Percentiles rank a stretch among this genome's conserved stretches.
Evolutionary conservation across 805 yeast species (phyloP).

Genomic region (Hanseniaspora singularis): DNA sequence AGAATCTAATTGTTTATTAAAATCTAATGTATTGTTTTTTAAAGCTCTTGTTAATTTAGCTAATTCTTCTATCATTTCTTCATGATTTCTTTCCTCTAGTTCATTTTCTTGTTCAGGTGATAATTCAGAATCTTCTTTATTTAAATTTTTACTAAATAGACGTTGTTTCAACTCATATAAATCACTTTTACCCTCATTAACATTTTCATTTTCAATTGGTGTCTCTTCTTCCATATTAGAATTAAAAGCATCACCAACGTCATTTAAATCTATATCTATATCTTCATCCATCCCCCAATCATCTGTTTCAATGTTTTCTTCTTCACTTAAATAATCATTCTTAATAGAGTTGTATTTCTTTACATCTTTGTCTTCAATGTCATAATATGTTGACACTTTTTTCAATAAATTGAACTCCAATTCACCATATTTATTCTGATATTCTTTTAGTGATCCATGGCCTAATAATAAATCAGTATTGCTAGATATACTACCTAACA

Average conservation of each 20-base stretch:
- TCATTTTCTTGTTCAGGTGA: conserved; percentile 8
- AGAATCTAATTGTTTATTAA: conserved; percentile 31
- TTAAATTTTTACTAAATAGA: conserved; percentile 2
- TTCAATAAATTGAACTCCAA: conserved; percentile 1
- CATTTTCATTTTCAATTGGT: neutral
- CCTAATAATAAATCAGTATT: neutral
- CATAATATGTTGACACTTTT: too few relatives aligned
- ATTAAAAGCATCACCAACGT: too few relatives aligned
- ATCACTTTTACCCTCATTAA: neutral
- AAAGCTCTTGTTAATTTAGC: conserved; percentile 29
- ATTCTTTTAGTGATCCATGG: conserved; percentile 4
- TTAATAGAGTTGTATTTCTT: neutral
- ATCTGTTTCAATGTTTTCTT: neutral
- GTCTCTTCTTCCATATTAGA: too few relatives aligned
- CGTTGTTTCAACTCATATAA: conserved; percentile 3
- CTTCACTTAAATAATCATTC: too few relatives aligned
- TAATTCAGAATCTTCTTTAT: neutral
- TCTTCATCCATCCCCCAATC: conserved; percentile 3
- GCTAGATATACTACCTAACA: neutral
- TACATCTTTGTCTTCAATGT: too few relatives aligned
- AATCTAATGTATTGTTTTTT: conserved; percentile 33
- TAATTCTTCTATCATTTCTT: conserved; percentile 31
- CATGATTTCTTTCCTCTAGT: conserved; percentile 22
- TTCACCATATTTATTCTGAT: conserved; percentile 4
- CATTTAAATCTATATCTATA: neutral